A percentile compares a stretch with the other conserved stretches of the same genome.
phyloP scores from a whole-genome alignment of 345 rosid genomes.

The Limnanthes douglasii region DNA sequence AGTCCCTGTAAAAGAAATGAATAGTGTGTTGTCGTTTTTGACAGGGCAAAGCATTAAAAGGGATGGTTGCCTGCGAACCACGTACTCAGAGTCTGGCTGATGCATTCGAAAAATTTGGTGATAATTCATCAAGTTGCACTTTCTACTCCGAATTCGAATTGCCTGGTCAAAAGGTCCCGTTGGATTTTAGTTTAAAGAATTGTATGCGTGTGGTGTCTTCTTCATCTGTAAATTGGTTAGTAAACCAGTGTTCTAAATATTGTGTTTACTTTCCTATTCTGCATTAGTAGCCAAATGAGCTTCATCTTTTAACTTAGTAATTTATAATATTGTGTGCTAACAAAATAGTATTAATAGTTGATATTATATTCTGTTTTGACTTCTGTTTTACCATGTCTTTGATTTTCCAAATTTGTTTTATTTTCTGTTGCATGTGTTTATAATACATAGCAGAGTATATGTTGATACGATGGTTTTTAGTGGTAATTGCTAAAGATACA shows the following conservation, averaged over 20 bases:
- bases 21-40: slow-evolving; percentile 9
- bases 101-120: slow-evolving; percentile 22
- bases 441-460: too few relatives aligned
- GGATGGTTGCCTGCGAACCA: slow-evolving; percentile 41
- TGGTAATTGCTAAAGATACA: too few relatives aligned
- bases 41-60: slow-evolving; percentile 83
- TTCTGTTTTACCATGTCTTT: background rate
- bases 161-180: slow-evolving; percentile 50
- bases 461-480: too few relatives aligned
- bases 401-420: background rate
- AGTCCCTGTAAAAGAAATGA: slow-evolving; percentile 4
- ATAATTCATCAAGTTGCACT: slow-evolving; percentile 19
- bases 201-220: slow-evolving; percentile 40
- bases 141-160: slow-evolving; percentile 37
- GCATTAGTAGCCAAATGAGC: too few relatives aligned
- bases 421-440: background rate
- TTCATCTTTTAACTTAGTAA: too few relatives aligned
- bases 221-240: slow-evolving; percentile 60
- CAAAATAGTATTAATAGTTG: too few relatives aligned
- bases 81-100: slow-evolving; percentile 17
- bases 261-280: too few relatives aligned
- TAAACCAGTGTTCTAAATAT: too few relatives aligned
- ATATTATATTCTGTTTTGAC: too few relatives aligned
- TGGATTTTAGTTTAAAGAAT: slow-evolving; percentile 85
- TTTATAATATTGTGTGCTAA: too few relatives aligned